Evolutionary conservation across 1,139 yeast species (phyloP).

Genomic region (Suhomyces ambrosiae): DNA sequence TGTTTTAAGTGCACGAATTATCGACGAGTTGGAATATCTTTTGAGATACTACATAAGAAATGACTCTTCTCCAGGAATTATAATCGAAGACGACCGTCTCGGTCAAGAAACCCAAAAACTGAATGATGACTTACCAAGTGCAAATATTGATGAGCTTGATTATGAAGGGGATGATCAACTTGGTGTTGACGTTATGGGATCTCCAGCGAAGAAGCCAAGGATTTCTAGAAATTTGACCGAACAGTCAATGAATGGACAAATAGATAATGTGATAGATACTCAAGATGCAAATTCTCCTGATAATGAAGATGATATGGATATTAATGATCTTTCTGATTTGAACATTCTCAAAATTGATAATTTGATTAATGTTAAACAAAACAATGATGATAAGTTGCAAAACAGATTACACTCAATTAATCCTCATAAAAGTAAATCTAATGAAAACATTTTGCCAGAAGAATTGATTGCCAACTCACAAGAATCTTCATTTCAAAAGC

Average conservation of each 20-base stretch:
- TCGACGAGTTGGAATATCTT: conserved; percentile 65
- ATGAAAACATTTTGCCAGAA: conserved; percentile 7
- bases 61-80: conserved; percentile 24
- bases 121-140: conserved; percentile 1
- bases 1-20: conserved; percentile 73
- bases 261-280: conserved; percentile 8
- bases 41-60: conserved; percentile 37
- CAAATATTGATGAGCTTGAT: conserved; percentile 3
- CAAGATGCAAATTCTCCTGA: conserved; percentile 15
- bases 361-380: conserved; percentile 31
- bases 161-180: conserved; percentile 13
- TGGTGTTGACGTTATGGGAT: conserved; percentile 18
- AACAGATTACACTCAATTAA: conserved; percentile 2
- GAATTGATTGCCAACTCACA: conserved; percentile 18
- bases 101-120: background rate
- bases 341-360: conserved; percentile 44
- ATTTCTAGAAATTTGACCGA: conserved; percentile 6
- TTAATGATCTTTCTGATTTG: conserved; percentile 44
- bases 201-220: conserved; percentile 19
- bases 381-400: conserved; percentile 1
- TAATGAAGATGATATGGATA: conserved; percentile 24
- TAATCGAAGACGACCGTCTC: conserved; percentile 25
- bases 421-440: background rate
- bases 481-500: conserved; percentile 43
- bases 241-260: conserved; percentile 11